Percentiles rank a stretch among this genome's conserved stretches.
Conservation (phyloP, 179 eudicot species). For the Spinacia oleracea region DNA sequence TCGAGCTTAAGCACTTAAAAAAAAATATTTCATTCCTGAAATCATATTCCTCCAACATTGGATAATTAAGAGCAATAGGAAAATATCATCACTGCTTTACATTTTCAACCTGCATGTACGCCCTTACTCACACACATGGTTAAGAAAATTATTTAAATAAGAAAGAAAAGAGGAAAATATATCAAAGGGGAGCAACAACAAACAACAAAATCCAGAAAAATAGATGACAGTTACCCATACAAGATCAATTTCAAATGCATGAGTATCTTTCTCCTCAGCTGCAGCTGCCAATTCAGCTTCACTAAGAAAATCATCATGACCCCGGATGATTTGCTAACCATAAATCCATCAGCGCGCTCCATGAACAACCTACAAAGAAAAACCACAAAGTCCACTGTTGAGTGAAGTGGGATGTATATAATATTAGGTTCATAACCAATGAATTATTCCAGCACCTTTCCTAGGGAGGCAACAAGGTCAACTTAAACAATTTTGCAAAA, state of each 20-base stretch:
- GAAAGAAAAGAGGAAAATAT: too few relatives aligned
- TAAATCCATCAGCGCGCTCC: conserved; percentile 80
- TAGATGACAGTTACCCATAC: conserved; percentile 48
- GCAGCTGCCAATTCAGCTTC: conserved; percentile 91
- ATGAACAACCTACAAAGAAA: conserved; percentile 42
- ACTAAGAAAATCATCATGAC: conserved; percentile 75
- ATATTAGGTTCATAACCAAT: background rate
- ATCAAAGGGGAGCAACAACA: conserved; percentile 2
- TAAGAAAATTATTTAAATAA: background rate
- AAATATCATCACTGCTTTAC: conserved; percentile 94
- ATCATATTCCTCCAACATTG: conserved; percentile 99
- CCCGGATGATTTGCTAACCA: conserved; percentile 47
- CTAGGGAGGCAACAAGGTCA: background rate
- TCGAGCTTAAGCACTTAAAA: too few relatives aligned
- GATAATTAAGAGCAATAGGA: conserved; percentile 93
- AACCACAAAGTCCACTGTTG: background rate
- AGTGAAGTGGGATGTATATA: background rate
- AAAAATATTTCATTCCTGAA: conserved; percentile 97
- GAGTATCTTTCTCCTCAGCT: conserved; percentile 97
- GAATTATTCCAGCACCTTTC: background rate
- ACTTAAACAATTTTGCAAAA: too few relatives aligned
- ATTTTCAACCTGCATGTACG: conserved; percentile 78
- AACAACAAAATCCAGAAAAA: conserved; percentile 4
- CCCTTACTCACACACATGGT: conserved; percentile 4
- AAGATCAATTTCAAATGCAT: conserved; percentile 91